A percentile compares a stretch with the other conserved stretches of the same genome.
These are phyloP conservation scores for Gnetum montanum DNA, from an alignment of 75 land plant genomes.

Conservation along the genomic window DNA sequence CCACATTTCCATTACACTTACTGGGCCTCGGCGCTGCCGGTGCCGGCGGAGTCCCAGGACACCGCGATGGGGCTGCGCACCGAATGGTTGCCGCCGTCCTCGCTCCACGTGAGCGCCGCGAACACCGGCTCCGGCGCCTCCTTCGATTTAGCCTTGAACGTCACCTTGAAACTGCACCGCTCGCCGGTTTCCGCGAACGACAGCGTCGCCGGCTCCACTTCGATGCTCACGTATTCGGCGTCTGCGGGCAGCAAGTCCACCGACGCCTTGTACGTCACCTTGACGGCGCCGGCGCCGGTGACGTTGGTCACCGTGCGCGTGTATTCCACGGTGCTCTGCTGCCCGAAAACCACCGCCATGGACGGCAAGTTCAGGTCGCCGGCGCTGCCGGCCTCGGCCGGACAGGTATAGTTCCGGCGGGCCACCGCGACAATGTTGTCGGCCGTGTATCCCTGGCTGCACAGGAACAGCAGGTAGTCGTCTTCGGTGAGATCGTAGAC, in stretches of 20 bases:
- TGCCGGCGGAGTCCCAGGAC: conserved; percentile 12
- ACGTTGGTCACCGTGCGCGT: not conserved
- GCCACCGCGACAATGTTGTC: not conserved
- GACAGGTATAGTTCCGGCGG: not conserved
- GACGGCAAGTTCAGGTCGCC: not conserved
- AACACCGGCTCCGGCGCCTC: conserved; percentile 28
- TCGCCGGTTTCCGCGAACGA: conserved; percentile 12
- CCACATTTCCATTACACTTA: too few species aligned
- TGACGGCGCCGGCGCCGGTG: not conserved
- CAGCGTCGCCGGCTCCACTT: conserved; percentile 18
- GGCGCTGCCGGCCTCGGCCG: not conserved
- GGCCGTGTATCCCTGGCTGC: conserved; percentile 9
- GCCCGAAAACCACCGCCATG: not conserved
- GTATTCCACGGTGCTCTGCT: not conserved
- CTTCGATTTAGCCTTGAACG: conserved; percentile 8
- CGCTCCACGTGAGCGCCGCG: conserved; percentile 67
- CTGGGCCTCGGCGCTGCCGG: too few species aligned
- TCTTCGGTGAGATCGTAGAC: conserved; percentile 34
- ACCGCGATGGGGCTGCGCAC: conserved; percentile 84
- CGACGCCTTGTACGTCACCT: conserved; percentile 1
- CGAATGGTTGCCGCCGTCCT: conserved; percentile 54
- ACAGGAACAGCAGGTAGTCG: conserved; percentile 25
- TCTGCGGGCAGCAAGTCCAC: conserved; percentile 19
- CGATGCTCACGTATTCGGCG: conserved; percentile 7
- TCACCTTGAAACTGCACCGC: conserved; percentile 16